Evolutionary conservation across 352 stramenopile species (phyloP), one percentile per base, ranked within the genome.

Genomic region (Phytopythium ostracodes): DNA sequence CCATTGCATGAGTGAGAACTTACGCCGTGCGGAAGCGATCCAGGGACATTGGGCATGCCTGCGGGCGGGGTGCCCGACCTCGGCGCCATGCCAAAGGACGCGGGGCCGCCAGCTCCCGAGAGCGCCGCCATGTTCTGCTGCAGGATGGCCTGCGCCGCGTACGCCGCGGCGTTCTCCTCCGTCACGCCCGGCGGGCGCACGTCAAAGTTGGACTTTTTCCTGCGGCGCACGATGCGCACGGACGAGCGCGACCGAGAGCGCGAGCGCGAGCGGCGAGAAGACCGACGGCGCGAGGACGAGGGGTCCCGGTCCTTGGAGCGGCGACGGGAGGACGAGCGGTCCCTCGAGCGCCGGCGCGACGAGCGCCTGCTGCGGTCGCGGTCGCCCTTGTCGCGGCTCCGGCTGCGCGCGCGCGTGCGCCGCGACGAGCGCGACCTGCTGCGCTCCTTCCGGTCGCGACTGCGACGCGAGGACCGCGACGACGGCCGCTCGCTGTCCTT

Each of bases 191-290:
- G 81, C 47, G 85, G 85, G 2, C 78, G 75, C 67, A 94, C 82
- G 63, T 94, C 85, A 70, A 94, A 94, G 63, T 90, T 91, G 68
- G 74, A 88, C 76, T 91, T 89, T 64, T 87, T 84, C 54, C 79
- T 73, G 50, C 77, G 76, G 38, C 79, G 77, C 20, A 84, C 73
- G 22, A 84, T 64, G 42, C 65, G 71, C 38, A 77, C 72, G 53
- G 71, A 69, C 43, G 80, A 88, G 36, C 68, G 67, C 27, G 71
- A 77, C 56, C 79, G 75, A 52, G 31, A 47, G 38, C 38, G 38
- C 7, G 71, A 77, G 63, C 78, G 74, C 61, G 71, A 79, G 8
- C 60, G 59, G n/a, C 63, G 58, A 4, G 38, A 65, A 29, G 73
- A 68, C 14, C 66, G 67, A 10, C 75, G 65, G 11, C 72, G 73